A percentile compares a stretch with the other conserved stretches of the same genome.
These are phyloP conservation scores for Colletotrichum tabaci DNA, from an alignment of 2,329 filamentous ascomycete genomes.

Conservation along the genomic window DNA sequence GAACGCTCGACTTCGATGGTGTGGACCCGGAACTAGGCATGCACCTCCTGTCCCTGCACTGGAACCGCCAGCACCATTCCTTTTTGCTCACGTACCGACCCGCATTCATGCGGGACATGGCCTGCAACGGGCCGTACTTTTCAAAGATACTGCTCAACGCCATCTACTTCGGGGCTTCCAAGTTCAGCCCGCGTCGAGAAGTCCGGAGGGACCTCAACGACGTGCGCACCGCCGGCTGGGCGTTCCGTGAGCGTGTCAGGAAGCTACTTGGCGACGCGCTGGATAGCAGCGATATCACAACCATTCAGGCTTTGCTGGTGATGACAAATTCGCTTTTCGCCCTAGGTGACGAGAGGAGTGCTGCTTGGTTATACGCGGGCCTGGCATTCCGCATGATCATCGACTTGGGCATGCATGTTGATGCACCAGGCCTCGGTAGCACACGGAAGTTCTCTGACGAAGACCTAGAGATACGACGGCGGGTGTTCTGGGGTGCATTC, in stretches of 20 bases:
- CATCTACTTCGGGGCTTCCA: constrained; percentile 63
- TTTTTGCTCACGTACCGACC: constrained; percentile 66
- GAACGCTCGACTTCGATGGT: constrained; percentile 69
- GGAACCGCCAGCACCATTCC: constrained; percentile 68
- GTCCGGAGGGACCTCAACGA: constrained; percentile 62
- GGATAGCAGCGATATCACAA: constrained; percentile 66
- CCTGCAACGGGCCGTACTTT: constrained; percentile 68
- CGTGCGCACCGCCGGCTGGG: constrained; percentile 63
- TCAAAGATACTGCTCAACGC: constrained; percentile 70
- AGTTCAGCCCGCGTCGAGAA: constrained; percentile 62
- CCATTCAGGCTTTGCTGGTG: constrained; percentile 67
- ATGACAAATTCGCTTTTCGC: constrained; percentile 67
- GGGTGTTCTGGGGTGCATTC: constrained; percentile 63
- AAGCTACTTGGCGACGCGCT: constrained; percentile 62
- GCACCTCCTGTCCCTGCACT: constrained; percentile 66
- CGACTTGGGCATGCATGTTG: constrained; percentile 68
- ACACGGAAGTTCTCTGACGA: constrained; percentile 58
- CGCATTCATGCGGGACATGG: constrained; percentile 68
- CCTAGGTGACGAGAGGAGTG: constrained; percentile 63
- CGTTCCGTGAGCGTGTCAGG: constrained; percentile 61
- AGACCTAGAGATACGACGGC: constrained; percentile 60
- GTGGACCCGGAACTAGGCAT: constrained; percentile 66
- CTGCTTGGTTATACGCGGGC: constrained; percentile 71
- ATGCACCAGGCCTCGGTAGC: constrained; percentile 51
- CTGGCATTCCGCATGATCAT: constrained; percentile 70